A percentile compares a stretch with the other conserved stretches of the same genome.
These are phyloP conservation scores for Globisporangium recalcitrans DNA, from an alignment of 352 stramenopile species.

Conservation along the genomic window DNA sequence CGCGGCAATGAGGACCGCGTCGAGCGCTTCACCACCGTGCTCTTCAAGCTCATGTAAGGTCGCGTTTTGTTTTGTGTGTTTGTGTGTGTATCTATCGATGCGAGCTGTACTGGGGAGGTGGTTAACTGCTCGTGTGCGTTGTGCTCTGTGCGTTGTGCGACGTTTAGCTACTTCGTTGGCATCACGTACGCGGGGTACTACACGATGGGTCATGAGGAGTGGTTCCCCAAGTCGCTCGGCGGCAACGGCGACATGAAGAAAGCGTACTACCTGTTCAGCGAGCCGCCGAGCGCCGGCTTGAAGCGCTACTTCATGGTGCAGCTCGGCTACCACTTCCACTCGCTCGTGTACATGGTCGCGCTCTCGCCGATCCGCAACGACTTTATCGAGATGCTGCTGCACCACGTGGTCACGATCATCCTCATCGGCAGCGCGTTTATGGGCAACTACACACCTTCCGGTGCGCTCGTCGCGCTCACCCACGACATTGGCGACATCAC, in stretches of 20 bases:
- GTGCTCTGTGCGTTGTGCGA: neutral
- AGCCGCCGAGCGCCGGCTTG: conserved; percentile 28
- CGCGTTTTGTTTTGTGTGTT: neutral
- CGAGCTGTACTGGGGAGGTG: neutral
- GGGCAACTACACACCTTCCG: conserved; percentile 39
- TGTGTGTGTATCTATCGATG: neutral
- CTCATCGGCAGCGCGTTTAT: conserved; percentile 42
- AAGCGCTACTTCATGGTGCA: conserved; percentile 51
- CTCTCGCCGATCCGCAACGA: conserved; percentile 55
- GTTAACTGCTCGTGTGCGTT: neutral
- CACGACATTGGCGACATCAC: conserved; percentile 51
- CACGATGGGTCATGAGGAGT: conserved; percentile 39
- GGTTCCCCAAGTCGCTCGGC: conserved; percentile 36
- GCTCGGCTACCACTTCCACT: conserved; percentile 54
- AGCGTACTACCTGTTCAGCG: conserved; percentile 26
- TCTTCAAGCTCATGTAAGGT: conserved; percentile 68
- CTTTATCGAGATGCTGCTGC: conserved; percentile 56
- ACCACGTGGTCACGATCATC: conserved; percentile 50
- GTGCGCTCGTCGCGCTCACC: conserved; percentile 44
- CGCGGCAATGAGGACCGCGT: conserved; percentile 45
- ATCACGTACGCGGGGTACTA: conserved; percentile 41
- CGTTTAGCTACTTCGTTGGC: conserved; percentile 38
- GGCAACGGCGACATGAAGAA: conserved; percentile 29
- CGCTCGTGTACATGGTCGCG: conserved; percentile 45
- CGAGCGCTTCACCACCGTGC: conserved; percentile 57